Percentiles rank a stretch among this genome's conserved stretches.
phyloP scores from a whole-genome alignment of 2,329 filamentous ascomycete species.

The Westerdykella sp. region DNA sequence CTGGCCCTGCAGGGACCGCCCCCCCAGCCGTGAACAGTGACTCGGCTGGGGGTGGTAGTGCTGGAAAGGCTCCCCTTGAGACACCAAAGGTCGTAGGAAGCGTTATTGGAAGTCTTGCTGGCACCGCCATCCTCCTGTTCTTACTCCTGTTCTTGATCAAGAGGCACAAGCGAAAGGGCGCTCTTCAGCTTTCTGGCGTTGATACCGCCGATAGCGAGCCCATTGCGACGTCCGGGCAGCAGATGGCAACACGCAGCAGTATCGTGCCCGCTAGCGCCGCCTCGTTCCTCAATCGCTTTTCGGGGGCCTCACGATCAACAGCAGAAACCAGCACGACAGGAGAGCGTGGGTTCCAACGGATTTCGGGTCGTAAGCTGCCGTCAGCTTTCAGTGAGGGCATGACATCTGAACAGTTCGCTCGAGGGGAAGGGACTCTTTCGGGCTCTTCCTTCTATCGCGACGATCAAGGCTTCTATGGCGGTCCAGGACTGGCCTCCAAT shows the following conservation, averaged over 20 bases:
- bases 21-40: neutral
- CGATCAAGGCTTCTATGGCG: constrained; percentile 39
- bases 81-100: constrained; percentile 55
- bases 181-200: constrained; percentile 26
- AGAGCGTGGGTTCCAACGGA: constrained; percentile 43
- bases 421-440: constrained; percentile 26
- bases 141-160: constrained; percentile 49
- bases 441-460: constrained; percentile 43
- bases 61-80: constrained; percentile 26
- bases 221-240: constrained; percentile 19
- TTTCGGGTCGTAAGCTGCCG: constrained; percentile 46
- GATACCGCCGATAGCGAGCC: constrained; percentile 17
- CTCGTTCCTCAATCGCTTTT: constrained; percentile 33
- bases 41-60: constrained; percentile 6
- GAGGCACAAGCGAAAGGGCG: constrained; percentile 43
- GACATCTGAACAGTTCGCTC: constrained; percentile 35
- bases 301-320: constrained; percentile 34
- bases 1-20: no score
- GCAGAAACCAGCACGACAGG: constrained; percentile 32
- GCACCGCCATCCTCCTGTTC: constrained; percentile 47
- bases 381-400: constrained; percentile 46
- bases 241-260: constrained; percentile 39
- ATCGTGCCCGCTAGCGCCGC: constrained; percentile 34
- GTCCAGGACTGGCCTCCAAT: constrained; percentile 19
- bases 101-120: constrained; percentile 57